Conservation (phyloP, 2,329 filamentous ascomycete genomes). For the Colletotrichum orbiculare region DNA sequence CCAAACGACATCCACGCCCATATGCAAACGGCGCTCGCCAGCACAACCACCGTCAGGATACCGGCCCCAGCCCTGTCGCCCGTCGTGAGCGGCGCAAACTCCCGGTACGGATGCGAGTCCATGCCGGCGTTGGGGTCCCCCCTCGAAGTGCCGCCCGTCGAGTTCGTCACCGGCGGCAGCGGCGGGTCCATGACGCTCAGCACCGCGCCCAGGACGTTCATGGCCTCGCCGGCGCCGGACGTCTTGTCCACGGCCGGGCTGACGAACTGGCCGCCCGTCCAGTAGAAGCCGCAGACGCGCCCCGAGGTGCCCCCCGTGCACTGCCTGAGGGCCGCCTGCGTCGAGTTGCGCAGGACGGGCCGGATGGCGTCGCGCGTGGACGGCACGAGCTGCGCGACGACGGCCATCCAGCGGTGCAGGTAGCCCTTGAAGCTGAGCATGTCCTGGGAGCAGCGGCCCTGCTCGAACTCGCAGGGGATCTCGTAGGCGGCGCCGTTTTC, state of each 20-base stretch:
- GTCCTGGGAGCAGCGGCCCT: constrained; percentile 73
- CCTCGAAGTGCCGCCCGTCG: constrained; percentile 62
- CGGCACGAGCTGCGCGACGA: constrained; percentile 70
- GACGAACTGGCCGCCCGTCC: constrained; percentile 60
- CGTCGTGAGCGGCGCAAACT: constrained; percentile 51
- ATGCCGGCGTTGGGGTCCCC: constrained; percentile 47
- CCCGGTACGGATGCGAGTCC: constrained; percentile 22
- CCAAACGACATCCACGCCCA: constrained; percentile 53
- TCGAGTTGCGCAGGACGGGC: constrained; percentile 67
- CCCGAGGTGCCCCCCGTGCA: constrained; percentile 70
- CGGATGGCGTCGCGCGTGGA: constrained; percentile 65
- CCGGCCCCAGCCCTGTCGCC: constrained; percentile 77
- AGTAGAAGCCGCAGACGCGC: constrained; percentile 72
- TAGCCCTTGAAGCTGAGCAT: constrained; percentile 80
- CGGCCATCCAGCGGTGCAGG: constrained; percentile 72
- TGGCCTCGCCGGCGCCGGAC: constrained; percentile 68
- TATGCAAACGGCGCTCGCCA: constrained; percentile 65
- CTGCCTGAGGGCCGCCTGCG: constrained; percentile 67
- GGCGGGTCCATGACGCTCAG: constrained; percentile 56
- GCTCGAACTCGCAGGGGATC: constrained; percentile 68
- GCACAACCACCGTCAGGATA: constrained; percentile 68
- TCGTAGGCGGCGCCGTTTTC: constrained; percentile 69
- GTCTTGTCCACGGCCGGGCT: constrained; percentile 63
- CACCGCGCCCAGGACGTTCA: constrained; percentile 67
- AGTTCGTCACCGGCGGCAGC: constrained; percentile 54